Conservation (phyloP, 805 yeast species). For the Wickerhamomyces rabaulensis region DNA sequence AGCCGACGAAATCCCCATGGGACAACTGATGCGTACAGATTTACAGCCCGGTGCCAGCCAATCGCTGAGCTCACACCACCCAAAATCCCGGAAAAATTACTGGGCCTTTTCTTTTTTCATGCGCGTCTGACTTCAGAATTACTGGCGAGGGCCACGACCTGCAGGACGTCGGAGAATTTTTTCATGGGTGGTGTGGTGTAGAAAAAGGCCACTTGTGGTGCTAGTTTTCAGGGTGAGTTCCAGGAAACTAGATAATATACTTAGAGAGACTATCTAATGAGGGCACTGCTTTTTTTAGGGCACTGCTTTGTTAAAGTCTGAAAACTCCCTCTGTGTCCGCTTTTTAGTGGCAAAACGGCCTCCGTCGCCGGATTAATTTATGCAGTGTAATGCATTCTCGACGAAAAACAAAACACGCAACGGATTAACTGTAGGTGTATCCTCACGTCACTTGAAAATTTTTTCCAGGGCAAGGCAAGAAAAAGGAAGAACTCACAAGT, state of each 20-base stretch:
- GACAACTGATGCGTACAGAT: constrained; percentile 1
- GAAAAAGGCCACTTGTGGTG: neutral
- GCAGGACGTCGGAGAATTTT: neutral
- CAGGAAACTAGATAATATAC: too few species aligned
- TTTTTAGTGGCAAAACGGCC: too few species aligned
- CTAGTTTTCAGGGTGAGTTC: too few species aligned
- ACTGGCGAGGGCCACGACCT: neutral
- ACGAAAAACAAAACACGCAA: neutral
- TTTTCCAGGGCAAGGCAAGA: neutral
- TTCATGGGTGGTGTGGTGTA: neutral
- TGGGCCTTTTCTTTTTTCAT: neutral
- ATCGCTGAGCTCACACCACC: neutral
- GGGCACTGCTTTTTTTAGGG: too few species aligned
- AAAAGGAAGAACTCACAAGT: neutral
- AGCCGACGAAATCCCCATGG: constrained; percentile 2
- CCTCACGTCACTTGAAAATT: neutral
- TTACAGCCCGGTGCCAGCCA: neutral
- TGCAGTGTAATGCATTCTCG: neutral
- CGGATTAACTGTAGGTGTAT: neutral
- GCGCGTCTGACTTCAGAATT: neutral
- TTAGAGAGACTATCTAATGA: too few species aligned
- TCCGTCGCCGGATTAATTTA: neutral
- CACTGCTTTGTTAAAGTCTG: too few species aligned
- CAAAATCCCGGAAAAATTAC: constrained; percentile 9
- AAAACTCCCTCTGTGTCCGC: too few species aligned